Base-by-base conservation (phyloP, 768 basidiomycete genomes). In the Suillus tomentosus region DNA sequence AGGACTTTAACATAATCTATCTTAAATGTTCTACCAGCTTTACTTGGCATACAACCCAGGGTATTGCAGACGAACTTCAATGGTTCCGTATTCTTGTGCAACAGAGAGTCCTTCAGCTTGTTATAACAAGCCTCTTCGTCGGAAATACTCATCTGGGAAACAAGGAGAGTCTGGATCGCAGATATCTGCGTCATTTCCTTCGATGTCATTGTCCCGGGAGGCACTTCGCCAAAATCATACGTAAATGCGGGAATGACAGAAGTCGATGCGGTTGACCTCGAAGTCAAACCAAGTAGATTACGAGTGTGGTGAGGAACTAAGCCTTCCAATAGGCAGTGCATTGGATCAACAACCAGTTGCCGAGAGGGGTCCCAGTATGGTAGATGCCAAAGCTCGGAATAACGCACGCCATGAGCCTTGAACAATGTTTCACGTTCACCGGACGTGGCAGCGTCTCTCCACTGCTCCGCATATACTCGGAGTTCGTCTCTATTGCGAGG, bases 281-380 rank as follows among this genome's bases (percentile, higher is more conserved):
- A 64, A 1, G 61, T 67, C 22, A 70, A n/a, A 8, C 66, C 27
- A 17, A 60, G 39, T 24, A 54, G 27, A 59, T n/a, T 45, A 43
- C 7, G 17, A 17, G 47, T 47, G 2, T 47, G 47, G n/a, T 47
- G n/a, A 11, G 4, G 47, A 47, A 47, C 47, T n/a, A 47, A 22
- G 5, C 47, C 47, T 47, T 47, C 47, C n/a, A 74, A 72, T 2
- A 80, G 64, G n/a, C 73, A 71, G 45, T 81, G 80, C 79, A 81
- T 81, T 1, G 72, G 62, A 48, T 82, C 78, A n/a, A 79, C 36
- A 19, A 24, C 24, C 24, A 24, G 24, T 24, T 24, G 24, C 24
- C 24, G 24, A 24, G 24, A 24, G 24, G 24, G 24, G 24, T 24
- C 24, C 24, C 24, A 24, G 24, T 24, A 24, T 24, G 24, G 24